Conservation (phyloP, 179 eudicot species). For the Spinacia oleracea region DNA sequence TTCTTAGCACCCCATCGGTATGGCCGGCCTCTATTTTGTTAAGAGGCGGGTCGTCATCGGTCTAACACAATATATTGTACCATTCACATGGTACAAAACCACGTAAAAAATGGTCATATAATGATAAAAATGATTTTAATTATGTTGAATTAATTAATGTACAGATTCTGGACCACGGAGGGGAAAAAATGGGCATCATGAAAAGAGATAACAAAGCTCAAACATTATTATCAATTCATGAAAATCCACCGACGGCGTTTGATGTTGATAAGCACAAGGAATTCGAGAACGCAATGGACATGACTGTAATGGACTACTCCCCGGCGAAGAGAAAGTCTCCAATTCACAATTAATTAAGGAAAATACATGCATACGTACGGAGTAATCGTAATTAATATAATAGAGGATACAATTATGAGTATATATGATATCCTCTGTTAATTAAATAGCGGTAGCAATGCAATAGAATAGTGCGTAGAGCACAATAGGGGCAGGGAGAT, state of each 20-base stretch:
- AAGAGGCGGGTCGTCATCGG: too few species aligned
- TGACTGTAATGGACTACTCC: constrained; percentile 76
- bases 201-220: background rate
- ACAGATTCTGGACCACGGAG: constrained; percentile 40
- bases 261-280: constrained; percentile 19
- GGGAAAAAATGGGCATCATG: constrained; percentile 7
- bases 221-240: background rate
- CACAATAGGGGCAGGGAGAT: background rate
- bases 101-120: too few species aligned
- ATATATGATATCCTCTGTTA: too few species aligned
- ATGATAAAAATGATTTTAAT: background rate
- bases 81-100: background rate
- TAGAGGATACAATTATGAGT: too few species aligned
- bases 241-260: constrained; percentile 17
- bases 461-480: background rate
- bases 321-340: constrained; percentile 72
- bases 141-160: constrained; percentile 14
- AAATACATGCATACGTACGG: too few species aligned
- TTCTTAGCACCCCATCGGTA: too few species aligned
- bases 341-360: constrained; percentile 60
- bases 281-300: constrained; percentile 41
- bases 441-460: too few species aligned
- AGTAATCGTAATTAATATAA: too few species aligned
- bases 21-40: too few species aligned
- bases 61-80: background rate